A percentile compares a stretch with the other conserved stretches of the same genome.
Evolutionary conservation across 1,139 yeast species (phyloP).

Genomic region (Diutina mesorugosa): DNA sequence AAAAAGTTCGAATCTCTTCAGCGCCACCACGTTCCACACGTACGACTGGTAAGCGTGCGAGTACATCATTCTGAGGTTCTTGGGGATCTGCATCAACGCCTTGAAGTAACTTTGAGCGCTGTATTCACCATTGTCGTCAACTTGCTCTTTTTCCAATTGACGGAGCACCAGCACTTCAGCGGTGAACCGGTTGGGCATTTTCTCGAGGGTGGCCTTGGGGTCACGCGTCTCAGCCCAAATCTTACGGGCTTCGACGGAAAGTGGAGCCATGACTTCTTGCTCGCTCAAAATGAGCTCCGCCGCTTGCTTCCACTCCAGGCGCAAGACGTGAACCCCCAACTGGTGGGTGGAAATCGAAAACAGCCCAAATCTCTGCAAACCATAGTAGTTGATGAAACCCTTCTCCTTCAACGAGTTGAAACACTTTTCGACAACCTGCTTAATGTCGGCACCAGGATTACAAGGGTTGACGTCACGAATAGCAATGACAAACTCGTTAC

Average conservation of each 20-base stretch:
- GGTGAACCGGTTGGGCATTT: slow-evolving; percentile 77
- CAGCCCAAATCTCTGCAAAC: slow-evolving; percentile 97
- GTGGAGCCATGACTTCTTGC: slow-evolving; percentile 75
- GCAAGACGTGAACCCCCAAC: slow-evolving; percentile 61
- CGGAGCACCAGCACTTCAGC: slow-evolving; percentile 73
- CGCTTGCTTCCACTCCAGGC: slow-evolving; percentile 69
- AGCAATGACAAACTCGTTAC: slow-evolving; percentile 80
- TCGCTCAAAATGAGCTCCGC: slow-evolving; percentile 70
- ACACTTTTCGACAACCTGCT: slow-evolving; percentile 34
- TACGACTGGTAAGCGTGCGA: slow-evolving; percentile 96
- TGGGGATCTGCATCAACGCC: slow-evolving; percentile 85
- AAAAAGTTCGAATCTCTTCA: slow-evolving; percentile 57
- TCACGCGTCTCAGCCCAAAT: slow-evolving; percentile 71
- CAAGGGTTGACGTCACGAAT: slow-evolving; percentile 48
- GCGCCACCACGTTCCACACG: slow-evolving; percentile 83
- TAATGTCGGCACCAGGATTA: slow-evolving; percentile 14
- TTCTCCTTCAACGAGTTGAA: slow-evolving; percentile 43
- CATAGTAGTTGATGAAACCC: slow-evolving; percentile 89
- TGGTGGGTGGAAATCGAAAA: slow-evolving; percentile 85
- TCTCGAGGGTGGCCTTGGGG: slow-evolving; percentile 47
- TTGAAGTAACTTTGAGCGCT: slow-evolving; percentile 45
- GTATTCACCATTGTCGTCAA: slow-evolving; percentile 34
- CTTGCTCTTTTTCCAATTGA: slow-evolving; percentile 30
- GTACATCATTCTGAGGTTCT: slow-evolving; percentile 87
- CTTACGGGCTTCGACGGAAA: slow-evolving; percentile 67